Percentiles rank a stretch among this genome's conserved stretches.
phyloP scores from a whole-genome alignment of 495 filamentous ascomycete genomes.

The Jackrogersella minutella region DNA sequence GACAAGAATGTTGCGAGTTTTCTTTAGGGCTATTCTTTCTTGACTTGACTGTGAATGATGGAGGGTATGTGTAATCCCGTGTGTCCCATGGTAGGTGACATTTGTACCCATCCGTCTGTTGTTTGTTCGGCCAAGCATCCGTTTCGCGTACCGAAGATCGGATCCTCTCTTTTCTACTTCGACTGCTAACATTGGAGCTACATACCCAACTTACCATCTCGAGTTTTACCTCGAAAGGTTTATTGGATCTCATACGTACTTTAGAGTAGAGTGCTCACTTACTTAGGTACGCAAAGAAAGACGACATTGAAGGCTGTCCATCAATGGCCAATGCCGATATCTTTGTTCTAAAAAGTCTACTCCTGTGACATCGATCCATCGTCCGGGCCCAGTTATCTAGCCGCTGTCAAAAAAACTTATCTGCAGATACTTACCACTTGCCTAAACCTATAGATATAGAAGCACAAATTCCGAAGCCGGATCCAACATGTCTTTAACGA shows the following conservation, averaged over 20 bases:
- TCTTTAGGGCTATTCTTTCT: not conserved
- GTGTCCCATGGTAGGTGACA: too few species aligned
- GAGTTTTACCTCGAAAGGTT: too few species aligned
- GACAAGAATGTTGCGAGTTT: not conserved
- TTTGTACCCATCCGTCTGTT: not conserved
- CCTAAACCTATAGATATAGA: not conserved
- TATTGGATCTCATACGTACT: too few species aligned
- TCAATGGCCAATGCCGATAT: not conserved
- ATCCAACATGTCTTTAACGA: conserved; percentile 72
- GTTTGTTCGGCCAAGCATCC: conserved; percentile 28
- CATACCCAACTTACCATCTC: not conserved
- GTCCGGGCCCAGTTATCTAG: not conserved
- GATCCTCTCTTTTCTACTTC: conserved; percentile 13
- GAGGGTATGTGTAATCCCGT: conserved; percentile 12
- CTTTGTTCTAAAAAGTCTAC: not conserved
- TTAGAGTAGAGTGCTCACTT: too few species aligned
- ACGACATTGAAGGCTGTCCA: not conserved
- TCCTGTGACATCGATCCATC: not conserved
- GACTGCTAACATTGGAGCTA: not conserved
- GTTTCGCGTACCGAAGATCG: conserved; percentile 5
- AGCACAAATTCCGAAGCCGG: conserved; percentile 15
- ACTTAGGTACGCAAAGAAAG: too few species aligned
- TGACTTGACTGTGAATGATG: not conserved
- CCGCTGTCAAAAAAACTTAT: too few species aligned
- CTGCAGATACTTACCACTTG: too few species aligned